phyloP scores from a whole-genome alignment of 2,329 filamentous ascomycete genomes.

The Cladorrhinum sp. region DNA sequence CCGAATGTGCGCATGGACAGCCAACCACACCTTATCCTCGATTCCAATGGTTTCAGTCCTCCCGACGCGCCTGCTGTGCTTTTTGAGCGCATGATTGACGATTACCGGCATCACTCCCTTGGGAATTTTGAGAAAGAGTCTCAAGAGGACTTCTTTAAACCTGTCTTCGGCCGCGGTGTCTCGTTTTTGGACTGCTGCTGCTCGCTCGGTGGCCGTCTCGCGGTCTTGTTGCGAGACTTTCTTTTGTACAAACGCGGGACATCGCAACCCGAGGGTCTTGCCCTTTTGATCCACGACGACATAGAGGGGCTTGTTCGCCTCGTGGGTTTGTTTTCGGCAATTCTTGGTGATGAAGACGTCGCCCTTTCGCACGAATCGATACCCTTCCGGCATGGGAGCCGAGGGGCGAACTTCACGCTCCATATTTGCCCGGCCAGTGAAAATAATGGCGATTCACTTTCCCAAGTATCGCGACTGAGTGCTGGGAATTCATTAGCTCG shows the following conservation, averaged over 20 bases:
- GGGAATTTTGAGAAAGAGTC: slow-evolving; percentile 42
- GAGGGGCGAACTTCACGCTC: background rate
- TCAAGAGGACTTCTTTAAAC: slow-evolving; percentile 36
- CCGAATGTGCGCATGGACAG: slow-evolving; percentile 48
- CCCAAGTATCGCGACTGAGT: too few species aligned
- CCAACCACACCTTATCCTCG: slow-evolving; percentile 41
- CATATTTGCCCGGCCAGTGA: too few species aligned
- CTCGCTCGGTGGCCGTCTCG: slow-evolving; percentile 34
- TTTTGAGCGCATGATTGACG: slow-evolving; percentile 42
- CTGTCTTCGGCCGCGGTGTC: slow-evolving; percentile 34
- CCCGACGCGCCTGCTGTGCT: slow-evolving; percentile 47
- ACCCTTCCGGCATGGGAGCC: slow-evolving; percentile 37
- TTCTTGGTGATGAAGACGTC: slow-evolving; percentile 41
- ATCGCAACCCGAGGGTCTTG: slow-evolving; percentile 37
- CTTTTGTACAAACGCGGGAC: slow-evolving; percentile 34
- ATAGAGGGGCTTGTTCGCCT: slow-evolving; percentile 34
- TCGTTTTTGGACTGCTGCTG: slow-evolving; percentile 31
- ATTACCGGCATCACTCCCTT: slow-evolving; percentile 33
- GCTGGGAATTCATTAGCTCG: too few species aligned
- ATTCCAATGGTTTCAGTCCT: slow-evolving; percentile 39
- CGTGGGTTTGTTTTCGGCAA: slow-evolving; percentile 39
- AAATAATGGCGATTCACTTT: too few species aligned
- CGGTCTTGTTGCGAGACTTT: slow-evolving; percentile 31
- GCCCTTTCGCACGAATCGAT: slow-evolving; percentile 42
- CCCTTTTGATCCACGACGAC: slow-evolving; percentile 32